Base-by-base conservation (phyloP, 2,329 filamentous ascomycete species). In the Alternaria gaisen region DNA sequence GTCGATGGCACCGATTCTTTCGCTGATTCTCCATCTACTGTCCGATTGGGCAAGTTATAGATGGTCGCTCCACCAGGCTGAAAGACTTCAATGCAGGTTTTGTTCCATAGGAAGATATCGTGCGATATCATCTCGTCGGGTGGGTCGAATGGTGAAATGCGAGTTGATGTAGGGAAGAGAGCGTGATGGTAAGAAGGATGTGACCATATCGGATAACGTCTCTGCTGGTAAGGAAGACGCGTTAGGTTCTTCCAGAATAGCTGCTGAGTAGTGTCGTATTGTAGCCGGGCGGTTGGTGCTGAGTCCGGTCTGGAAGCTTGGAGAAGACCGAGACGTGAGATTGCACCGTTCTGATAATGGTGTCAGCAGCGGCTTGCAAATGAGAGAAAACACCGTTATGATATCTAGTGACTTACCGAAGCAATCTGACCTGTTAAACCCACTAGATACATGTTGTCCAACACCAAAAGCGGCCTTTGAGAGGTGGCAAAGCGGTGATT, bases 311-410 rank as follows among this genome's bases (percentile, higher is more conserved):
- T 32, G 50, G 51, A 20, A 11, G 59, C 59, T 63, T 65, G 65
- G n/a, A 67, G 56, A 32, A 67, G 57, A 30, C 53, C 56, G 28
- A 67, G 51, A 36, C 54, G 53, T 10, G 57, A 56, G 18, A 67
- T 63, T 8, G 42, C 41, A 26, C 65, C 62, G 42, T 61, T 53
- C 62, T 67, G 32, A 2, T 22, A 24, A 10, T 51, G 28, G 34
- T 30, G 43, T 20, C 26, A 32, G 44, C 32, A 48, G 28, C 18
- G 8, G 24, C 16, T 32, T 44, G 24, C 11, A 30, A n/a, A 28
- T 14, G 12, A 38, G 48, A 50, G 34, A 18, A 18, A 10, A n/a
- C 24, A 38, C 11, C n/a, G 11, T 9, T 9, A 26, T 5, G 16
- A 20, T 5, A 38, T 34, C 24, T 38, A 16, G 30, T 16, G 22